Evolutionary conservation across 768 basidiomycete genomes (phyloP).

Genomic region (Termitomyces sp.): DNA sequence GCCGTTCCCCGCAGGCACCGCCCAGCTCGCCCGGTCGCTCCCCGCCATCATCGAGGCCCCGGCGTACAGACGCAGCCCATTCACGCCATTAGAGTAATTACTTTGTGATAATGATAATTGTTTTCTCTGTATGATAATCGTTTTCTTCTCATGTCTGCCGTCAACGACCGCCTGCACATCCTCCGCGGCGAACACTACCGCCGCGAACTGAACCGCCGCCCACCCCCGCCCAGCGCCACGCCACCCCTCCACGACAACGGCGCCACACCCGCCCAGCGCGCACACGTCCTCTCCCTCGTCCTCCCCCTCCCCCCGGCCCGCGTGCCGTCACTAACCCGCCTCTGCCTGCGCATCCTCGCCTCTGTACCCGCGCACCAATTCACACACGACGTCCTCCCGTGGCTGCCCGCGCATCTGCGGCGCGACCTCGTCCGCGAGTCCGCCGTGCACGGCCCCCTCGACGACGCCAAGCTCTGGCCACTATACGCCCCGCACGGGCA

Average conservation of each 20-base stretch:
- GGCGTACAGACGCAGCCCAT: slow-evolving; percentile 71
- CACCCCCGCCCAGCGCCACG: no score
- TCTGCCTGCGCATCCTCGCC: slow-evolving; percentile 54
- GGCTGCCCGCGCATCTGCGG: slow-evolving; percentile 55
- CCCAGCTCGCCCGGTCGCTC: slow-evolving; percentile 61
- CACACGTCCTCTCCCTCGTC: slow-evolving; percentile 49
- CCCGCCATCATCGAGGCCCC: slow-evolving; percentile 69
- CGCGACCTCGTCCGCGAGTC: slow-evolving; percentile 53
- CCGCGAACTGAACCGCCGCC: slow-evolving; percentile 44
- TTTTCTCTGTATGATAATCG: neutral
- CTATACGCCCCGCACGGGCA: slow-evolving; percentile 48
- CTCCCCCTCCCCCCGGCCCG: slow-evolving; percentile 22
- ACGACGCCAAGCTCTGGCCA: slow-evolving; percentile 41
- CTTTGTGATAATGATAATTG: slow-evolving; percentile 1
- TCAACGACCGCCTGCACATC: slow-evolving; percentile 47
- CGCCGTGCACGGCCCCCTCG: slow-evolving; percentile 54
- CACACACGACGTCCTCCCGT: slow-evolving; percentile 37
- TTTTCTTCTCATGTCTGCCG: slow-evolving; percentile 14
- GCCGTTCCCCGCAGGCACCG: slow-evolving; percentile 91
- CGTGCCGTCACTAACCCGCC: slow-evolving; percentile 46
- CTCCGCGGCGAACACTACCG: slow-evolving; percentile 71
- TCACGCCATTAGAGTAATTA: slow-evolving; percentile 62
- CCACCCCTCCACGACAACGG: no score
- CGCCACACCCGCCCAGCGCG: slow-evolving; percentile 44
- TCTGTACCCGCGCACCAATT: slow-evolving; percentile 36